phyloP scores from a whole-genome alignment of 2,329 filamentous ascomycete species.

The Metarhizium anisopliae region DNA sequence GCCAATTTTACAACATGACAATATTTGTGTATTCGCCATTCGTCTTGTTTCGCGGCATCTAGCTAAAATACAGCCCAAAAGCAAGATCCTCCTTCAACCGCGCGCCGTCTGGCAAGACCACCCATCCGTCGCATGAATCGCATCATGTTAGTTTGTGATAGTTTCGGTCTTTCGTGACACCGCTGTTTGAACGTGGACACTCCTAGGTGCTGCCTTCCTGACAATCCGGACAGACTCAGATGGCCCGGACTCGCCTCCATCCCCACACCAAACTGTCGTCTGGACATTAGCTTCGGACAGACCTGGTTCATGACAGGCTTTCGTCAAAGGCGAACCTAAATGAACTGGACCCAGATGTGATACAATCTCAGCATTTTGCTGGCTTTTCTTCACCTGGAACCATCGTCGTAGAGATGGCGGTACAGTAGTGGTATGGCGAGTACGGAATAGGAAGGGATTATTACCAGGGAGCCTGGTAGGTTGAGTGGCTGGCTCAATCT shows the following conservation, averaged over 20 bases:
- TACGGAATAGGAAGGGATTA: constrained; percentile 27
- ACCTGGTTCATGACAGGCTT: constrained; percentile 2
- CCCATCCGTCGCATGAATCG: no score
- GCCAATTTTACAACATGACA: background rate
- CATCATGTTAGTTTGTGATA: background rate
- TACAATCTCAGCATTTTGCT: background rate
- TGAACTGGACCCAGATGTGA: background rate
- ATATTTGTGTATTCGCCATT: background rate
- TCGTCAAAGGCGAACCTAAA: background rate
- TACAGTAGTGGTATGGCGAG: constrained; percentile 17
- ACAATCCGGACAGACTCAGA: background rate
- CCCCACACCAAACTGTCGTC: constrained; percentile 20
- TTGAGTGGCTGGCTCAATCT: background rate
- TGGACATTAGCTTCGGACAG: constrained; percentile 10
- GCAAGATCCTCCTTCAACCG: background rate
- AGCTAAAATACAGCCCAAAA: background rate
- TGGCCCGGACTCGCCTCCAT: constrained; percentile 5
- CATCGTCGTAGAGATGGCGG: constrained; percentile 14
- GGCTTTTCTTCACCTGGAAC: constrained; percentile 4
- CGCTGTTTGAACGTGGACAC: constrained; percentile 2
- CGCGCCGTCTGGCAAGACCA: no score
- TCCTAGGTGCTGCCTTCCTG: background rate
- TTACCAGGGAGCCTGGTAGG: constrained; percentile 6
- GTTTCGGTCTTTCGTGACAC: constrained; percentile 1
- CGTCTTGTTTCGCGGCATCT: background rate